Evolutionary conservation across 176 grass and related monocot species (phyloP), one percentile per base, ranked within the genome.

Genomic region (Ananas comosus): DNA sequence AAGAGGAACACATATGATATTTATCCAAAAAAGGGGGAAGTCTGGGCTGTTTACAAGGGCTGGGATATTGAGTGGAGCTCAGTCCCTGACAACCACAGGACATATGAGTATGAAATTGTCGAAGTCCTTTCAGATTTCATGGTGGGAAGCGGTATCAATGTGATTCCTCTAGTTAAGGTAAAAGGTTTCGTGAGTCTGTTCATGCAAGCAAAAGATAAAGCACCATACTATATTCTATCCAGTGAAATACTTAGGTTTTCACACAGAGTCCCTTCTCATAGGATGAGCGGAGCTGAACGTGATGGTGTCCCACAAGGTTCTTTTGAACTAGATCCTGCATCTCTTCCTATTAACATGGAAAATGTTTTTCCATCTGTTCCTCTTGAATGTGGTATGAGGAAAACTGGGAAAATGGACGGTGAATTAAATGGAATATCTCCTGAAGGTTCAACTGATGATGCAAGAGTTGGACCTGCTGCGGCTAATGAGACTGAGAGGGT

Each of bases 251-350:
- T 96, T 64, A 82, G 83, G 56, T 96, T 91, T 81, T 96, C 92
- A 64, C 92, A 96, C 54, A 78, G 53, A 80, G 73, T 96, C 14
- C 85, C 85, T 28, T 29, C 64, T 73, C 70, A 88, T 76, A 17
- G 17, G 51, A 86, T 77, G 78, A 73, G 3, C 6, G 85, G 92
- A 64, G 70, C 74, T 64, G 88, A 96, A 83, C 84, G 54, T 48
- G 76, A 85, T 64, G 53, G 75, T 25, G 66, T 91, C 69, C 92
- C 83, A 48, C 65, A 78, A 78, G 88, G 81, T 49, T 83, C 80
- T 78, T 68, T 96, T 33, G 92, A 96, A 84, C 88, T 96, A 78
- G 92, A 96, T 80, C 78, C 85, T 58, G 88, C 86, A 73, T 80
- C 85, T 4, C 85, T 96, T 61, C 88, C 92, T 22, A 24, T 65